Evolutionary conservation across 1,284 basidiomycete genomes (phyloP), one percentile per base, ranked within the genome.

Genomic region (Ustilago hordei): DNA sequence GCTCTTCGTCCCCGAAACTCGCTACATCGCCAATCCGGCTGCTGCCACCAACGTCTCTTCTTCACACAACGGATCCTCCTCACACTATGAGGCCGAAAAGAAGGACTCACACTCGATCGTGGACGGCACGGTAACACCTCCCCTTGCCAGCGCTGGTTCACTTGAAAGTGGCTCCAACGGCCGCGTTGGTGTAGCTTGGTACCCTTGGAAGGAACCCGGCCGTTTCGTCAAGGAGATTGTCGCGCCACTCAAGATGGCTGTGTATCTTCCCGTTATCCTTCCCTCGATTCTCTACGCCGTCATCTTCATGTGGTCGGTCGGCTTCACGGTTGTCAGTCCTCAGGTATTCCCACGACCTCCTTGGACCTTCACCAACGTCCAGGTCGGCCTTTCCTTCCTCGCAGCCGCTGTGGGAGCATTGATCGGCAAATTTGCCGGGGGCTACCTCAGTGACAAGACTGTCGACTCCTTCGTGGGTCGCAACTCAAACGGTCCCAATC

Each of bases 351-450:
- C 77, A n/a, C 61, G 69, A 19, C 75, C 85, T 32, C 86, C 86
- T 7, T 87, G 84, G 79, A 50, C 32, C 28, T 86, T 87, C 55
- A 69, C 64, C 13, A 61, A 76, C 15, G 77, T 86, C 5, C 75
- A 81, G 2, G 68, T 85, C 28, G 86, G 86, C 15, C 66, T 69
- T 17, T 69, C 84, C 0, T 87, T 84, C 71, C 75, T 87, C n/a
- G 85, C 86, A 11, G 77, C 74, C 31, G 83, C 81, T 7, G 68
- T 87, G 11, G 86, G 86, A 19, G 80, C 80, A 1, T 47, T 86
- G 3, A 70, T 86, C 11, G 86, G 86, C 69, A 85, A 85, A 60
- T 85, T 84, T 66, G 79, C 80, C 0, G 86, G 86, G 11, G 86
- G 86, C 13, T 69, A 79, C 56, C 66, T 84, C 17, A 81, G 78